Conservation (phyloP, 345 rosid genomes). For the Linum trigynum region DNA sequence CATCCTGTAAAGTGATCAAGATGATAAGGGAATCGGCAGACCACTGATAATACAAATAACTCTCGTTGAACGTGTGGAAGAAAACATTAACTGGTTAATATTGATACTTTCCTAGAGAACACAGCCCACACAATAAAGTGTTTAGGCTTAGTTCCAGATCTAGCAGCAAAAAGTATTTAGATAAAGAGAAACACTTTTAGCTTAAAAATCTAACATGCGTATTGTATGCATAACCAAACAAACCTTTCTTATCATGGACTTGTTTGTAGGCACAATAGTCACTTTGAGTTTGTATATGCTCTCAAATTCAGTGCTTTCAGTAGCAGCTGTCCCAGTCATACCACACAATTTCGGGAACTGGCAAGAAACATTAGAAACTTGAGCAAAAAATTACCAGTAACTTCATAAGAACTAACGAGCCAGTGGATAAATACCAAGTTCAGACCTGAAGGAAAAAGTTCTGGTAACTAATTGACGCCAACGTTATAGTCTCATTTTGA, state of each 20-base stretch:
- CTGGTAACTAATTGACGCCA: slow-evolving; percentile 95
- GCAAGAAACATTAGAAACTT: slow-evolving; percentile 11
- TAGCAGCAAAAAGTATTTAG: neutral
- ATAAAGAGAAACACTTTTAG: neutral
- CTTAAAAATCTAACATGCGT: neutral
- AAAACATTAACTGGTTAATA: neutral
- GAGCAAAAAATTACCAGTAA: slow-evolving; percentile 12
- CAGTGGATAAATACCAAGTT: slow-evolving; percentile 11
- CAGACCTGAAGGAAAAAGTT: slow-evolving; percentile 97
- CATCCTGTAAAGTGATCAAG: slow-evolving; percentile 55
- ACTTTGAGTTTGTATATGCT: slow-evolving; percentile 97
- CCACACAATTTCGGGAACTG: slow-evolving; percentile 98
- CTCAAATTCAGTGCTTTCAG: slow-evolving; percentile 94
- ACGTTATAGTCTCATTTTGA: slow-evolving; percentile 90
- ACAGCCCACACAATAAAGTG: neutral
- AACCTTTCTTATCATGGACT: slow-evolving; percentile 95
- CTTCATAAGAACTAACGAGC: slow-evolving; percentile 7
- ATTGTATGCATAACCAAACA: slow-evolving; percentile 14
- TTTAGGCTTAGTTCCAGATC: neutral
- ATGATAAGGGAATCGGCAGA: slow-evolving; percentile 4
- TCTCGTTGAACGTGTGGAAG: neutral
- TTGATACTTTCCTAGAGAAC: neutral
- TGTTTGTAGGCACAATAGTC: slow-evolving; percentile 93
- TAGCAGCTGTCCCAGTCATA: slow-evolving; percentile 98
- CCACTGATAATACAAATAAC: neutral